phyloP scores from a whole-genome alignment of 2,329 filamentous ascomycete genomes.

The Gliomastix tumulicola region DNA sequence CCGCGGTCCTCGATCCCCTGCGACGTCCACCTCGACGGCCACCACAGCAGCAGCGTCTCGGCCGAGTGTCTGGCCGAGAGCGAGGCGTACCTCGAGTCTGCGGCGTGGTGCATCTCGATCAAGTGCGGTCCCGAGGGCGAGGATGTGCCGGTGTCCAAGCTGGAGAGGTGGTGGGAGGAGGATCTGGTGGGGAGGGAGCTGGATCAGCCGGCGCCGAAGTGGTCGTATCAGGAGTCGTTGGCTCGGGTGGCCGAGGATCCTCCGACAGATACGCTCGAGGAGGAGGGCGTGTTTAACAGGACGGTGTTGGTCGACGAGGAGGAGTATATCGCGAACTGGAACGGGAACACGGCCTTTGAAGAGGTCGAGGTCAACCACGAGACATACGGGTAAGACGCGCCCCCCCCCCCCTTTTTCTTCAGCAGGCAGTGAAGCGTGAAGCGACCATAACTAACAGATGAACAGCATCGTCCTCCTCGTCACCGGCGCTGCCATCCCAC shows the following conservation, averaged over 20 bases:
- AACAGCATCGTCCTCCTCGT: slow-evolving; percentile 1
- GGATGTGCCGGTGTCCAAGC: not conserved
- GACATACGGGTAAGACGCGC: slow-evolving; percentile 4
- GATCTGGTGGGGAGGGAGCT: slow-evolving; percentile 7
- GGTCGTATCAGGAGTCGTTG: slow-evolving; percentile 7
- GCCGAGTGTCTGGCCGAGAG: slow-evolving; percentile 10
- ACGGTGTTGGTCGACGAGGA: slow-evolving; percentile 6
- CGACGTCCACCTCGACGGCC: slow-evolving; percentile 3
- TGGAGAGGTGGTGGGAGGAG: slow-evolving; percentile 12
- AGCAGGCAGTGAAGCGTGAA: not conserved
- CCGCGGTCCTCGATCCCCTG: slow-evolving; percentile 5
- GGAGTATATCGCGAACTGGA: slow-evolving; percentile 4
- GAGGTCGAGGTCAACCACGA: slow-evolving; percentile 4
- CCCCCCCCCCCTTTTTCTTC: no score
- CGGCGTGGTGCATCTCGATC: slow-evolving; percentile 12
- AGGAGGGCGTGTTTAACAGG: slow-evolving; percentile 2
- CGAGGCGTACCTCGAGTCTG: slow-evolving; percentile 10
- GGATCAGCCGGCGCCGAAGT: slow-evolving; percentile 7
- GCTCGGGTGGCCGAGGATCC: not conserved
- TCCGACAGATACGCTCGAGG: slow-evolving; percentile 1
- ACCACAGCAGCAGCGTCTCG: slow-evolving; percentile 1
- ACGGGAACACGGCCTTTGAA: slow-evolving; percentile 5
- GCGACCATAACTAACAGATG: not conserved
- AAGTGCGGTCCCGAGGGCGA: slow-evolving; percentile 5
- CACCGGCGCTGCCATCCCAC: slow-evolving; percentile 5